Evolutionary conservation across 2,329 filamentous ascomycete genomes (phyloP), one percentile per base, ranked within the genome.

Genomic region (Emmonsia crescens): DNA sequence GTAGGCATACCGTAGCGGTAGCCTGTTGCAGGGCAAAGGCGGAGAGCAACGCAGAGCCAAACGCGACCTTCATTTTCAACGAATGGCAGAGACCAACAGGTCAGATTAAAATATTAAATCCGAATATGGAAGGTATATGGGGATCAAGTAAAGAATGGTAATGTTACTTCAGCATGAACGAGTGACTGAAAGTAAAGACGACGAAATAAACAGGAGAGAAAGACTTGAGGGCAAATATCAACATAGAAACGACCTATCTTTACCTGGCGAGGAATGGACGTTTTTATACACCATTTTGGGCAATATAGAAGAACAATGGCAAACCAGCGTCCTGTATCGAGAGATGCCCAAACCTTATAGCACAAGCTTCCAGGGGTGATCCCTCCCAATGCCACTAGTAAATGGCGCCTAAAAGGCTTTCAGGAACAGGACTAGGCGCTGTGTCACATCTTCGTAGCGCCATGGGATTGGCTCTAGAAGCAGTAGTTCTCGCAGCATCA

Each of bases 21-120:
- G 66, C 67, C 61, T 68, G 68, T 62, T 69, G 65, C 57, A 67
- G 55, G 60, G 66, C 68, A 60, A 69, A 62, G 52, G 66, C 60
- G 40, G 63, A 61, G n/a, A 66, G 61, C 29, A 69, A 57, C 31
- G 65, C 52, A 58, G 61, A 58, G 49, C 62, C 60, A 31, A 63
- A 62, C 49, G 64, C 57, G 44, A 66, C 36, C 65, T 67, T 69
- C 68, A 69, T 69, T 46, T 44, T 63, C 59, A 62, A 63, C 24
- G 56, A 60, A 42, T 38, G 52, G 19, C 33, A 24, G 33, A 24
- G 14, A 38, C n/a, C 9, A 38, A 40, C 8, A 27, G 51, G 8
- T 54, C 27, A 56, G 29, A 40, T 55, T 55, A 12, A 12, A 24
- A 56, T 24, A 56, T 38, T 56, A 31, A 38, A 56, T 21, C 21